These are phyloP conservation scores for Mycena leptocephala DNA, from an alignment of 768 basidiomycete species.

Conservation along the genomic window DNA sequence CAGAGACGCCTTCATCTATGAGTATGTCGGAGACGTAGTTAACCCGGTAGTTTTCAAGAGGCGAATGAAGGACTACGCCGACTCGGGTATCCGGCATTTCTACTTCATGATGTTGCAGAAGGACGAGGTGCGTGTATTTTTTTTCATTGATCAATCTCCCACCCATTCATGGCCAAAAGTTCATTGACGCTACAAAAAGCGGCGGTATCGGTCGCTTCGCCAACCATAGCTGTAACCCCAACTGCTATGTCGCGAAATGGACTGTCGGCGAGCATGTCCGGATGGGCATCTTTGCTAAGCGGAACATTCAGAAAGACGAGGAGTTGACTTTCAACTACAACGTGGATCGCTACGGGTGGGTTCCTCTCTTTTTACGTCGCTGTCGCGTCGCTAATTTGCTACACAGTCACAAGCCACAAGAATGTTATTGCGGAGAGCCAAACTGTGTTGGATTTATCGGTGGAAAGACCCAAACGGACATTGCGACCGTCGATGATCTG, in stretches of 20 bases:
- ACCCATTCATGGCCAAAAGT: constrained; percentile 64
- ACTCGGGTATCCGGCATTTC: constrained; percentile 95
- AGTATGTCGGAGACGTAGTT: constrained; percentile 98
- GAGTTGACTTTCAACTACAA: constrained; percentile 99
- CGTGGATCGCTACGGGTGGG: constrained; percentile 97
- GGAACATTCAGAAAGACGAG: constrained; percentile 82
- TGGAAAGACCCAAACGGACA: constrained; percentile 98
- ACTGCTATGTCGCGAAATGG: constrained; percentile 99
- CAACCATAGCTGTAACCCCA: constrained; percentile 98
- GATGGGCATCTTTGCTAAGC: constrained; percentile 98
- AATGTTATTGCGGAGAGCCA: constrained; percentile 95
- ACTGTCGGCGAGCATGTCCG: constrained; percentile 90
- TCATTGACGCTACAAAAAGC: constrained; percentile 97
- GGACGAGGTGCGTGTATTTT: constrained; percentile 81
- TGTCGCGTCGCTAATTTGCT: neutral
- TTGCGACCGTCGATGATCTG: constrained; percentile 94
- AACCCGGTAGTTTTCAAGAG: constrained; percentile 89
- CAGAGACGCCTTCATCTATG: constrained; percentile 96
- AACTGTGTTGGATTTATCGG: constrained; percentile 98
- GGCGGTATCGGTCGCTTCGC: constrained; percentile 98
- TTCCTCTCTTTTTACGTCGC: constrained; percentile 43
- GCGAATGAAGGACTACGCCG: constrained; percentile 94
- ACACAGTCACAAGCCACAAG: constrained; percentile 91
- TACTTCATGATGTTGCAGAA: constrained; percentile 99
- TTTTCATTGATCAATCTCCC: neutral